Conservation (phyloP, 108 stramenopile species). For the Stephanodiscus triporus region DNA sequence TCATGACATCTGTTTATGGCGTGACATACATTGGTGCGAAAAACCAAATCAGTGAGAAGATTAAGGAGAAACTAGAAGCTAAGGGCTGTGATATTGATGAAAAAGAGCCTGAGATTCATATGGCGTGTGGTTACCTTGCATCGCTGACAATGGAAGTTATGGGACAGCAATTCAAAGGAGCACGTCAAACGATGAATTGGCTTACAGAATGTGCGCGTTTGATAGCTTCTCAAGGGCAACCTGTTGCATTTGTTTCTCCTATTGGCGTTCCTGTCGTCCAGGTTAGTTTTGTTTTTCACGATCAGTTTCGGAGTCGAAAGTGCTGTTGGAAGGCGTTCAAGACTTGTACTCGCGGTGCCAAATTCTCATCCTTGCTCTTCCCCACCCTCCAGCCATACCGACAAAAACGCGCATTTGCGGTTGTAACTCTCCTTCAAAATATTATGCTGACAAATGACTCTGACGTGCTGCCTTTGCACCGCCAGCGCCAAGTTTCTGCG, state of each 20-base stretch:
- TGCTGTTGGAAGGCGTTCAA: neutral
- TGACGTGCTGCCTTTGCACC: constrained; percentile 90
- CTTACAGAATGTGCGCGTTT: constrained; percentile 85
- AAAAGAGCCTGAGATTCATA: constrained; percentile 81
- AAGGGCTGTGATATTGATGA: constrained; percentile 83
- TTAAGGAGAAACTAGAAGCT: constrained; percentile 81
- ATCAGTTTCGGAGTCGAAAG: neutral
- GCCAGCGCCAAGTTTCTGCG: constrained; percentile 87
- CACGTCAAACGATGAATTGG: constrained; percentile 98
- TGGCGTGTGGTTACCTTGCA: constrained; percentile 90
- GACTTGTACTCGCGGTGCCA: neutral
- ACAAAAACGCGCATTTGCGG: constrained; percentile 58
- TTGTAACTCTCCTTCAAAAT: constrained; percentile 93
- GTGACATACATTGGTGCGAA: constrained; percentile 98
- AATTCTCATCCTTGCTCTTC: constrained; percentile 28
- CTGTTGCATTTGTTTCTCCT: constrained; percentile 98
- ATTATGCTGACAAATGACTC: constrained; percentile 78
- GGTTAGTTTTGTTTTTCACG: neutral
- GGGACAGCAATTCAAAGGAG: constrained; percentile 94
- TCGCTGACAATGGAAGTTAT: constrained; percentile 92
- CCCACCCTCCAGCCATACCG: constrained; percentile 98
- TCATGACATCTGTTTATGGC: constrained; percentile 99
- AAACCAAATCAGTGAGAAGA: constrained; percentile 93
- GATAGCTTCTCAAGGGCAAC: constrained; percentile 88
- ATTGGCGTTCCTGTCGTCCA: constrained; percentile 98